Conservation (phyloP, 305 asterid genomes). For the Fraxinus velutina region DNA sequence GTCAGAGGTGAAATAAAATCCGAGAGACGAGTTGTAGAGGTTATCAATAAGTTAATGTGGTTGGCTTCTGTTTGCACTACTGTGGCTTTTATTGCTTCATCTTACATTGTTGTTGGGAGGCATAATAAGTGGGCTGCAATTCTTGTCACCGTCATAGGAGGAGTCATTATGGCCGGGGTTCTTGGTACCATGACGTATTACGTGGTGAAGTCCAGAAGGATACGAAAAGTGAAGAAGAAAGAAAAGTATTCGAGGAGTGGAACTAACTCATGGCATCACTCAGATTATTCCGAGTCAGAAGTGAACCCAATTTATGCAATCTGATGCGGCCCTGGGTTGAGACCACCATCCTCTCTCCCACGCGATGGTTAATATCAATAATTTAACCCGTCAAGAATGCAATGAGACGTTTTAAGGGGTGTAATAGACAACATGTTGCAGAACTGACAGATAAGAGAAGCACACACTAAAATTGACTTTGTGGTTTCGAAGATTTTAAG, state of each 20-base stretch:
- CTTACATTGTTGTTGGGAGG: constrained; percentile 66
- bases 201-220: constrained; percentile 62
- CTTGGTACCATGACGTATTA: constrained; percentile 74
- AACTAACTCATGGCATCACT: constrained; percentile 46
- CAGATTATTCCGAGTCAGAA: constrained; percentile 63
- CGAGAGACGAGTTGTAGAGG: constrained; percentile 74
- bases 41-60: constrained; percentile 86
- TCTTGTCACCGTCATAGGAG: constrained; percentile 62
- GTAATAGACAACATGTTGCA: not conserved
- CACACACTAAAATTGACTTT: not conserved
- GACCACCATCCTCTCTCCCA: not conserved
- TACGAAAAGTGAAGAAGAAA: constrained; percentile 57
- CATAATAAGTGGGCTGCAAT: constrained; percentile 64
- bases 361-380: not conserved
- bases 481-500: not conserved
- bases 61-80: constrained; percentile 87
- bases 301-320: constrained; percentile 63
- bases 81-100: constrained; percentile 71
- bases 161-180: constrained; percentile 63
- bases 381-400: not conserved
- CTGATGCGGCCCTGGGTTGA: constrained; percentile 25
- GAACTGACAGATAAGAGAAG: not conserved
- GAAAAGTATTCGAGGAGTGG: constrained; percentile 61
- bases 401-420: not conserved
- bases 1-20: constrained; percentile 78